phyloP scores from a whole-genome alignment of 169 alveolate species.

The Toxoplasma gondii region DNA sequence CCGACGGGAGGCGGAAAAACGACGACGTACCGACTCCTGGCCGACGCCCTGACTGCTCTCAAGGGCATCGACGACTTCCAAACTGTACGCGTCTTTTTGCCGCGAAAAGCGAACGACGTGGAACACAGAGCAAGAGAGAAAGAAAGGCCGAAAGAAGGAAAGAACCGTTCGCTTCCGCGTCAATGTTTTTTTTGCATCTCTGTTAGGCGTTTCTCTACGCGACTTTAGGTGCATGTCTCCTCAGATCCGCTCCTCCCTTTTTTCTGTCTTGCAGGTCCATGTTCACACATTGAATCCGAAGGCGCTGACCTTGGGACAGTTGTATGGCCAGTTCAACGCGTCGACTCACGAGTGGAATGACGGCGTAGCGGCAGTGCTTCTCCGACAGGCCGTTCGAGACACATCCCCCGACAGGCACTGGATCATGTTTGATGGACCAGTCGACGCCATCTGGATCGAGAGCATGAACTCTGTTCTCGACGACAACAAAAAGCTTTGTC shows the following conservation, averaged over 20 bases:
- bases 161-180: no score
- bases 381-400: slow-evolving; percentile 82
- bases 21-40: slow-evolving; percentile 83
- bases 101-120: no score
- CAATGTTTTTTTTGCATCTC: slow-evolving; percentile 69
- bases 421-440: slow-evolving; percentile 95
- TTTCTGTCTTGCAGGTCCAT: slow-evolving; percentile 75
- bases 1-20: slow-evolving; percentile 97
- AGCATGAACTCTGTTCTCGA: slow-evolving; percentile 96
- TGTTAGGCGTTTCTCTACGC: no score
- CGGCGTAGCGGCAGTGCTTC: slow-evolving; percentile 88
- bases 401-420: slow-evolving; percentile 82
- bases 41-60: slow-evolving; percentile 78
- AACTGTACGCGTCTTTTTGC: background rate
- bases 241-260: background rate
- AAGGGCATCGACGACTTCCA: slow-evolving; percentile 44
- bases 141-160: no score
- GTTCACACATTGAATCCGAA: slow-evolving; percentile 89
- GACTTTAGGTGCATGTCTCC: no score
- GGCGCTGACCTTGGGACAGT: slow-evolving; percentile 86
- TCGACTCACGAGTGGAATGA: slow-evolving; percentile 91
- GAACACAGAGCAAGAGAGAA: no score
- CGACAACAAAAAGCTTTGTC: slow-evolving; percentile 94
- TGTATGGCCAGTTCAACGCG: slow-evolving; percentile 89
- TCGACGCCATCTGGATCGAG: slow-evolving; percentile 97